Conservation (phyloP, 208 protist species). For the Polymyxa betae region DNA sequence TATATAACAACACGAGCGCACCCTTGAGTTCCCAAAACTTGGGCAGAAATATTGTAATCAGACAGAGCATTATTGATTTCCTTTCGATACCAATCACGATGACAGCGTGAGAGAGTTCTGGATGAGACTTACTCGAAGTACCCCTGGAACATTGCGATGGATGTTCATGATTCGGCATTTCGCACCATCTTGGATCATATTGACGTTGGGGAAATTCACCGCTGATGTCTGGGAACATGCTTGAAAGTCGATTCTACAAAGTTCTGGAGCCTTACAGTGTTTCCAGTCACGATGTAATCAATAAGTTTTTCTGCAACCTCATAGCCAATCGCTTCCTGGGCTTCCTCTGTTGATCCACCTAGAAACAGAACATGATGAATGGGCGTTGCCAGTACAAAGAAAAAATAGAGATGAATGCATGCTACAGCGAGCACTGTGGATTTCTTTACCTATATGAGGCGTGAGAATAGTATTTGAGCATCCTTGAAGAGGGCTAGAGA, state of each 20-base stretch:
- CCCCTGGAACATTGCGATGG: slow-evolving; percentile 32
- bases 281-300: slow-evolving; percentile 2
- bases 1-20: not conserved
- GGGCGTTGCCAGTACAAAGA: no score
- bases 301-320: slow-evolving; percentile 25
- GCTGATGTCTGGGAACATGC: not conserved
- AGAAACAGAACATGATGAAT: no score
- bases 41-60: slow-evolving; percentile 38
- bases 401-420: not conserved
- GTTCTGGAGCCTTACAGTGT: not conserved
- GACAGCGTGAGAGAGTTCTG: not conserved
- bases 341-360: slow-evolving; percentile 54
- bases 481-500: not conserved
- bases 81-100: not conserved
- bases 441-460: slow-evolving; percentile 53
- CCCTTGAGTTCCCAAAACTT: not conserved
- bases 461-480: slow-evolving; percentile 52
- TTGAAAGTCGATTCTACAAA: not conserved
- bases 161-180: slow-evolving; percentile 30
- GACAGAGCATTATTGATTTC: slow-evolving; percentile 17
- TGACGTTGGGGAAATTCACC: slow-evolving; percentile 26
- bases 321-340: not conserved
- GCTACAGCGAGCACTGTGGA: no score
- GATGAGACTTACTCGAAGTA: not conserved
- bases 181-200: not conserved